phyloP scores from a whole-genome alignment of 768 basidiomycete genomes.

The Mycena rebaudengoi region DNA sequence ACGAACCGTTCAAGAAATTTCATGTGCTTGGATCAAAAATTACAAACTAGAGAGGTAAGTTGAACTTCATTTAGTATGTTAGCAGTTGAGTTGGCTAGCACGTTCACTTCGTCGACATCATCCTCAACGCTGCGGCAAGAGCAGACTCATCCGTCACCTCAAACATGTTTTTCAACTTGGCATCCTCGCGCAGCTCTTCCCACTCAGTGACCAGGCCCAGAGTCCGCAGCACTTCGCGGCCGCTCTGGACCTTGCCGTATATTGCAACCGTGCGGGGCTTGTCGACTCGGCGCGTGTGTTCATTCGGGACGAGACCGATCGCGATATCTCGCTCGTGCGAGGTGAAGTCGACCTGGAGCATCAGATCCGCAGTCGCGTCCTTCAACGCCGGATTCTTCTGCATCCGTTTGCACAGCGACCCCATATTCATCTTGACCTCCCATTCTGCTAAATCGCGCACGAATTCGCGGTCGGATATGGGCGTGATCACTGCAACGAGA shows the following conservation, averaged over 20 bases:
- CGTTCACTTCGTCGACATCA: no score
- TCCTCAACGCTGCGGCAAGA: no score
- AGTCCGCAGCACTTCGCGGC: neutral
- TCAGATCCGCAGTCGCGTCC: neutral
- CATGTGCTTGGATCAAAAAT: no score
- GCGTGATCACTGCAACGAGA: constrained; percentile 1
- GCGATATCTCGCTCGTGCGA: constrained; percentile 15
- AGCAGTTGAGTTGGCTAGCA: no score
- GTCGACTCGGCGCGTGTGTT: neutral
- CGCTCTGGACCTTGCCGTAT: constrained; percentile 18
- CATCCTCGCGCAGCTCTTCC: constrained; percentile 12
- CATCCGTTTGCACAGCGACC: constrained; percentile 5
- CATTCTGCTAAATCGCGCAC: constrained; percentile 3
- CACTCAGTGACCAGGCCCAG: constrained; percentile 2
- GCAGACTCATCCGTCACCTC: no score
- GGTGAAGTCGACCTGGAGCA: constrained; percentile 20
- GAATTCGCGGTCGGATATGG: constrained; percentile 21
- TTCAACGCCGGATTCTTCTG: constrained; percentile 16
- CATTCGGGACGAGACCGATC: constrained; percentile 1
- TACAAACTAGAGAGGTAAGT: no score
- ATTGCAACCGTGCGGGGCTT: constrained; percentile 4
- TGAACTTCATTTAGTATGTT: no score
- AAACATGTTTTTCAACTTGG: no score
- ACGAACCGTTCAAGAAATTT: no score
- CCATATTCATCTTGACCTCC: constrained; percentile 5